Evolutionary conservation across 140 eudicot genomes (phyloP).

Genomic region (Senecio squalidus): DNA sequence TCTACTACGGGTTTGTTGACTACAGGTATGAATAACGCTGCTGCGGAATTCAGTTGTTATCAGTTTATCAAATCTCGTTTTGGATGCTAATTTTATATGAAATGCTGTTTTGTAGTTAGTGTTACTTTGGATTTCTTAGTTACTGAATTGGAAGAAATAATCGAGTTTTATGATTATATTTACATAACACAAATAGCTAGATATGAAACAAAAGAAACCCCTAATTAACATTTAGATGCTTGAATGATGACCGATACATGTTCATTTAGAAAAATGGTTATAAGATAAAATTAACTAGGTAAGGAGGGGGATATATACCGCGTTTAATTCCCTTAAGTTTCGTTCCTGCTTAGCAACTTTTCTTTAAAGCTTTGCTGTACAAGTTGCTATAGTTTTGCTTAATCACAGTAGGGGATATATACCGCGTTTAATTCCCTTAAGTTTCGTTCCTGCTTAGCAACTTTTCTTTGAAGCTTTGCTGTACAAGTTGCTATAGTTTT

Average conservation of each 20-base stretch:
- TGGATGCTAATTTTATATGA: neutral
- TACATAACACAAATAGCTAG: neutral
- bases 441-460: neutral
- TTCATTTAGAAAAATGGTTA: too few relatives aligned
- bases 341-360: neutral
- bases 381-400: neutral
- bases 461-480: neutral
- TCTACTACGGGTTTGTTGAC: conserved; percentile 6
- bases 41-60: neutral
- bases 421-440: neutral
- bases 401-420: too few relatives aligned
- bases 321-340: neutral
- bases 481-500: neutral
- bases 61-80: neutral
- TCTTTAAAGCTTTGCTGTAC: neutral
- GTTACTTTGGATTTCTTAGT: neutral
- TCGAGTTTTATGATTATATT: neutral
- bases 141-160: too few relatives aligned
- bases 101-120: neutral
- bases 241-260: too few relatives aligned
- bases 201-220: neutral
- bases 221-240: too few relatives aligned
- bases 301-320: too few relatives aligned
- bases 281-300: too few relatives aligned
- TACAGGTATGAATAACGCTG: conserved; percentile 20